These are phyloP conservation scores for Pythium myriotylum DNA, from an alignment of 352 stramenopile species.

Conservation along the genomic window DNA sequence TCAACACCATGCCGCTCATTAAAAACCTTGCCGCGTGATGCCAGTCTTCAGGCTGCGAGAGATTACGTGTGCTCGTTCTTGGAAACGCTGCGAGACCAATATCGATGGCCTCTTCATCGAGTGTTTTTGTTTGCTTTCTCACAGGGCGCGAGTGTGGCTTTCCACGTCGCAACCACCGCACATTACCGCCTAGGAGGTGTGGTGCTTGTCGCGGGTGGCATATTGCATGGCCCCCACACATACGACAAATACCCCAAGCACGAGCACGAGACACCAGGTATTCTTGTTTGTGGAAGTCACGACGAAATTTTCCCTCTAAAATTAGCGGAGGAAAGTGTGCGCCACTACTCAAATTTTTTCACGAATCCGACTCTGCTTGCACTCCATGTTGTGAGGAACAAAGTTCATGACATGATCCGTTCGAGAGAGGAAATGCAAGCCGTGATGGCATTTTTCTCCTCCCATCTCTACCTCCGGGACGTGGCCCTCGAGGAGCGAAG, in stretches of 20 bases:
- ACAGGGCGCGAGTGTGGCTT: conserved; percentile 64
- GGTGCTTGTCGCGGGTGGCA: conserved; percentile 53
- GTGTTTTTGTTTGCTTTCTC: conserved; percentile 73
- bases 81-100: conserved; percentile 43
- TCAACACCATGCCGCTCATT: background rate
- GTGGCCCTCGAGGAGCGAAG: conserved; percentile 48
- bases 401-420: conserved; percentile 59
- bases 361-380: conserved; percentile 17
- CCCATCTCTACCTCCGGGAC: conserved; percentile 52
- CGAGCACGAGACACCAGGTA: conserved; percentile 42
- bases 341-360: conserved; percentile 33
- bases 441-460: conserved; percentile 65
- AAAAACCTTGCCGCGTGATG: background rate
- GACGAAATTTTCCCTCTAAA: conserved; percentile 45
- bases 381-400: conserved; percentile 27
- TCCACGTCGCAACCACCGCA: conserved; percentile 52
- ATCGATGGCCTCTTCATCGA: conserved; percentile 52
- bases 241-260: background rate
- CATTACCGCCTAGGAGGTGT: conserved; percentile 46
- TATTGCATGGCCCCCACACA: conserved; percentile 38
- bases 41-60: conserved; percentile 39
- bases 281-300: conserved; percentile 40
- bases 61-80: conserved; percentile 55
- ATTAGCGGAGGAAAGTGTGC: conserved; percentile 32
- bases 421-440: conserved; percentile 52